Evolutionary conservation across 2,329 filamentous ascomycete species (phyloP), one percentile per base, ranked within the genome.

Genomic region (Fusarium haematococcum): DNA sequence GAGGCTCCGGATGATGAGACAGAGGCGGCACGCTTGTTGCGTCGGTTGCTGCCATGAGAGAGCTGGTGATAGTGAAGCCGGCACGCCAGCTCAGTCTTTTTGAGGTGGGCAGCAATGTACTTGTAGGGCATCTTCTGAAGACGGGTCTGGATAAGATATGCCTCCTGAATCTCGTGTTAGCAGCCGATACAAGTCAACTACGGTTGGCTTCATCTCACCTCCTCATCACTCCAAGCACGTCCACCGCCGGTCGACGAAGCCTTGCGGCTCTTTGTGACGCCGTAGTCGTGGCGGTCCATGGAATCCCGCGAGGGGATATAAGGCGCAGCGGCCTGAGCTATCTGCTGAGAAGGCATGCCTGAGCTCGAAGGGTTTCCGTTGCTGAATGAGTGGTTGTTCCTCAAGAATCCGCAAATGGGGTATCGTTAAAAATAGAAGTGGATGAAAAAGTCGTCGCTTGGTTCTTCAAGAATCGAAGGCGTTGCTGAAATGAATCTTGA

Each of bases 51-150:
- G 68, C 93, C 93, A 81, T 95, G 94, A 74, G 92, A 95, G 73
- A 97, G 89, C 80, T 97, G 94, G 80, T 97, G 94, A 81, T 94
- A 96, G 84, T 97, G 94, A 72, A 97, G 89, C 73, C 94, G 94
- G 85, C 94, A 97, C 57, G 94, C 94, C 69, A 97, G 87, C 85
- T 97, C 94, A 1, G 94, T 97, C 87, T 97, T 97, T 85, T 95
- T 94, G 76, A 97, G 86, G 78, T 95, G 92, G 68, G 92, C 90
- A 68, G 94, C 94, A 80, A 97, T 97, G 81, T 96, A 93, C 87
- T 96, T 97, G 85, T 97, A 97, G 1, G 94, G 94, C 91, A 96
- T 95, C 85, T 96, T 96, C 79, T 95, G 93, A 79, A 94, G 90
- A 68, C 94, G 93, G 70, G 93, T 95, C 83, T 95, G 93, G 70